Percentiles rank a stretch among this genome's conserved stretches.
Conservation (phyloP, 164 flowering plant species). For the Vitis rotundifolia region DNA sequence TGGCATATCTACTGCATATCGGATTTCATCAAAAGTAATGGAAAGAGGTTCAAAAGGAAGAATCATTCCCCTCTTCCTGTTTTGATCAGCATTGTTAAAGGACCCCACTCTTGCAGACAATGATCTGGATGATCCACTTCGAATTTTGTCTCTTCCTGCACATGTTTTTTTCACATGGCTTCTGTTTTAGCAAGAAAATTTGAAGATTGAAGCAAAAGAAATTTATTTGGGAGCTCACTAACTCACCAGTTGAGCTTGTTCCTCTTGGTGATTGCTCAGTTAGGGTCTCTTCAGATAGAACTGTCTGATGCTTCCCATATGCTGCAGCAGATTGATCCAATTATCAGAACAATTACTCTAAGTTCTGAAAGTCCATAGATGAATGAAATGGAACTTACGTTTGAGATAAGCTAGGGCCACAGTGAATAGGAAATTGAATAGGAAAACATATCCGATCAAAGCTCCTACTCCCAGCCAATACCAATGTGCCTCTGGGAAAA, state of each 20-base stretch:
- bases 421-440: conserved; percentile 42
- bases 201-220: not conserved
- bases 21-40: conserved; percentile 38
- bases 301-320: conserved; percentile 56
- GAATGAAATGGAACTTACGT: conserved; percentile 31
- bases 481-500: conserved; percentile 44
- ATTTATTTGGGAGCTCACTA: not conserved
- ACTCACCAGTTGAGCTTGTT: conserved; percentile 11
- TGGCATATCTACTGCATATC: conserved; percentile 51
- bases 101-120: conserved; percentile 18
- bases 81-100: conserved; percentile 8
- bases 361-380: not conserved
- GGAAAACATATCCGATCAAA: conserved; percentile 32
- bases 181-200: not conserved
- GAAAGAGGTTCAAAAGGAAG: conserved; percentile 49
- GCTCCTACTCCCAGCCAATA: conserved; percentile 63
- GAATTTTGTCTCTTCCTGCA: conserved; percentile 22
- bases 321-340: conserved; percentile 30
- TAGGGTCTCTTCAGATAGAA: conserved; percentile 31
- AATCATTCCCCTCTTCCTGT: conserved; percentile 39
- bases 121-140: conserved; percentile 23
- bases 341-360: not conserved
- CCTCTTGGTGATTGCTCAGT: conserved; percentile 18
- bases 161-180: too few species aligned
- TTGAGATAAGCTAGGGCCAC: conserved; percentile 47